phyloP scores from a whole-genome alignment of 345 rosid species.

The Sonneratia caseolaris region DNA sequence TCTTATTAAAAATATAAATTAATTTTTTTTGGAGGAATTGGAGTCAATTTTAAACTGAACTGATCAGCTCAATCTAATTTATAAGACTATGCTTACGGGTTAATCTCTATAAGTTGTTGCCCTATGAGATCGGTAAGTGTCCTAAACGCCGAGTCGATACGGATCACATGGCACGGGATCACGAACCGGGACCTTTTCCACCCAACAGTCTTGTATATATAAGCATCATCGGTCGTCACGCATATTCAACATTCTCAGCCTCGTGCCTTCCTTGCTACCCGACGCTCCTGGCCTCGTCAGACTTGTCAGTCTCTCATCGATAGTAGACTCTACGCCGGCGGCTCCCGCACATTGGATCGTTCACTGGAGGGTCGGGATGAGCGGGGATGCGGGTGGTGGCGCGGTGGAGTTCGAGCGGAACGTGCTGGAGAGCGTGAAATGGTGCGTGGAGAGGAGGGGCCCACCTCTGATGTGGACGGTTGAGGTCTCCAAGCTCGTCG shows the following conservation, averaged over 20 bases:
- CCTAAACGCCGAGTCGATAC: background rate
- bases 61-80: no score
- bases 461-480: slow-evolving; percentile 22
- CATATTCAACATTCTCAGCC: background rate
- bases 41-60: no score
- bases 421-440: slow-evolving; percentile 16
- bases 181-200: background rate
- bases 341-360: background rate
- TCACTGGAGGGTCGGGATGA: background rate
- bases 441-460: slow-evolving; percentile 11
- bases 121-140: no score
- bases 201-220: no score
- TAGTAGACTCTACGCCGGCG: background rate
- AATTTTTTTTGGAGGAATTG: no score
- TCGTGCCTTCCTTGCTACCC: background rate
- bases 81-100: no score
- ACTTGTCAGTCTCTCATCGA: background rate
- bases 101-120: no score
- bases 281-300: background rate
- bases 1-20: no score
- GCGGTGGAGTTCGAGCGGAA: slow-evolving; percentile 11
- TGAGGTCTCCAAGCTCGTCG: slow-evolving; percentile 29
- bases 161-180: background rate
- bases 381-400: background rate
- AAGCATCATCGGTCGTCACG: no score